Conservation (phyloP, 805 yeast species). For the Naumovozyma castellii region DNA sequence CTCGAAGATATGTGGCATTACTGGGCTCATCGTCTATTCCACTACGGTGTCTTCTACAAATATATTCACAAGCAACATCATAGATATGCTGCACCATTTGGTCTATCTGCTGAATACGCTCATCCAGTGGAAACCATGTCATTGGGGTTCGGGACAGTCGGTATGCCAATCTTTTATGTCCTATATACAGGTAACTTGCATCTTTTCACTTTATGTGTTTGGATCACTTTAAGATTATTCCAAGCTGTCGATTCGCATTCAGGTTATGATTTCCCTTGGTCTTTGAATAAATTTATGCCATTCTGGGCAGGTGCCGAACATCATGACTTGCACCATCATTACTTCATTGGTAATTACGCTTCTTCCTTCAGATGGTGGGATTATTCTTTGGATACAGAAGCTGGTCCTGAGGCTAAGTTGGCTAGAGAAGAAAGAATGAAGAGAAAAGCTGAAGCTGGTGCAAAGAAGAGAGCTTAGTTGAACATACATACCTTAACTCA, state of each 20-base stretch:
- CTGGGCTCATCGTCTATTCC: slow-evolving; percentile 87
- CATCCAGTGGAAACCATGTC: slow-evolving; percentile 90
- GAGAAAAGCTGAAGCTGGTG: slow-evolving; percentile 41
- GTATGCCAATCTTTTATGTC: slow-evolving; percentile 83
- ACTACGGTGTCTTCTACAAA: slow-evolving; percentile 81
- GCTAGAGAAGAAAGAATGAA: slow-evolving; percentile 61
- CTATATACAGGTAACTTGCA: slow-evolving; percentile 69
- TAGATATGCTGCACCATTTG: slow-evolving; percentile 96
- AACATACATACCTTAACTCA: background rate
- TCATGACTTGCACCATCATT: slow-evolving; percentile 95
- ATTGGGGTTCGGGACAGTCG: slow-evolving; percentile 92
- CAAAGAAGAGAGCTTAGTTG: slow-evolving; percentile 20
- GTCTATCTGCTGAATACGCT: slow-evolving; percentile 94
- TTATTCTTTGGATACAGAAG: slow-evolving; percentile 75
- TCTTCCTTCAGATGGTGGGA: slow-evolving; percentile 97
- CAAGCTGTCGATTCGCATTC: slow-evolving; percentile 98
- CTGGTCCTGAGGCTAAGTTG: slow-evolving; percentile 71
- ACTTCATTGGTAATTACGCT: slow-evolving; percentile 91
- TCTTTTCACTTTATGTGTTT: slow-evolving; percentile 75
- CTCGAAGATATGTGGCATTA: slow-evolving; percentile 96
- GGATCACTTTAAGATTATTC: slow-evolving; percentile 82
- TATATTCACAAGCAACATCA: slow-evolving; percentile 96
- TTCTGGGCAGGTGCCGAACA: slow-evolving; percentile 99
- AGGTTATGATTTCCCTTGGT: slow-evolving; percentile 97
- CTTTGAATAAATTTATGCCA: slow-evolving; percentile 83